Base-by-base conservation (phyloP, 306 rosid species). In the Inga oerstediana region DNA sequence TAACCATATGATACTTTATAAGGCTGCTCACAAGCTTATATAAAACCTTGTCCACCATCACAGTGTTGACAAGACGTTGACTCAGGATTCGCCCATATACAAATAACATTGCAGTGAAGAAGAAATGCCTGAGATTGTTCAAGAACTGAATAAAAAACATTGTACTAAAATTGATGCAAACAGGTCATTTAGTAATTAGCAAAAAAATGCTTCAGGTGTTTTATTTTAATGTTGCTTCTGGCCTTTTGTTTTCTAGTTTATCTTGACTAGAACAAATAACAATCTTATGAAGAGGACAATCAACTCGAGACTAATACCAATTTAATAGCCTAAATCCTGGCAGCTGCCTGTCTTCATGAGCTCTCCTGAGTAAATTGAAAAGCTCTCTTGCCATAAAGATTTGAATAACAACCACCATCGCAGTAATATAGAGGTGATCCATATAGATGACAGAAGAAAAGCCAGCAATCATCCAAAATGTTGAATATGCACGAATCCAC, bases 401-500 rank as follows among this genome's bases (percentile, higher is more conserved):
- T 90, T 97, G 99, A 80, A 97, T 94, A 77, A 97, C 98, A 52
- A 97, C 91, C 34, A 97, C 91, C 98, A 92, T 92, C 13, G 99
- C 97, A 49, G 96, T 94, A 72, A 97, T 94, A 82, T 85, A 92
- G 37, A 97, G 98, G 88, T 97, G 99, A 64, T 98, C 99, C 91
- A 94, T 79, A 75, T 94, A 97, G 76, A 94, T 91, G 72, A 83
- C 82, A 51, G 91, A 84, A 7, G 71, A 95, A 92, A 94, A 94
- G 52, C 99, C 97, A 74, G 93, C 99, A 82, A 97, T 94, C 99
- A 97, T 97, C 99, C 99, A 97, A 72, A 94, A 16, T 8, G 99
- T 86, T 67, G 99, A 97, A 82, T 89, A 89, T 58, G 98, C 91
- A 62, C 99, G 97, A 79, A 93, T 89, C 89, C 71, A 85, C 98